Conservation (phyloP, 108 stramenopile species). For the Hondaea fermentalgiana region DNA sequence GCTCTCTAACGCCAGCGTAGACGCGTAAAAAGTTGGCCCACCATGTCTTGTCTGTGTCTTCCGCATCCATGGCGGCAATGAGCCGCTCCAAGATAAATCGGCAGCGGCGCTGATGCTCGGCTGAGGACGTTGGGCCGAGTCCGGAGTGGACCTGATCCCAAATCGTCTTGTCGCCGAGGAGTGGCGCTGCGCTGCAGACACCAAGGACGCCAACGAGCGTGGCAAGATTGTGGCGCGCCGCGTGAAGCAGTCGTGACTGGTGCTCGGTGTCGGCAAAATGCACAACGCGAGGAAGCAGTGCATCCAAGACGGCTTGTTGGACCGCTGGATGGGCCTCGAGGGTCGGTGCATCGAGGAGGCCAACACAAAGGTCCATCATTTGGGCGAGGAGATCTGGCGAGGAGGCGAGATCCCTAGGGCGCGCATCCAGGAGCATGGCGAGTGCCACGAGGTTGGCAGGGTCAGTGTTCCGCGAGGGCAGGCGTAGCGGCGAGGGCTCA, state of each 20-base stretch:
- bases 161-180: background rate
- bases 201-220: background rate
- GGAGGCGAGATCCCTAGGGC: no score
- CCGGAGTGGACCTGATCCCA: background rate
- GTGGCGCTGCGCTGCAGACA: background rate
- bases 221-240: background rate
- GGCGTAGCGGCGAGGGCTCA: no score
- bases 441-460: no score
- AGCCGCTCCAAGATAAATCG: background rate
- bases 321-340: background rate
- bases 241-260: background rate
- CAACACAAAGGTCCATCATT: no score
- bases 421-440: no score
- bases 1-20: background rate
- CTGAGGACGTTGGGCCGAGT: background rate
- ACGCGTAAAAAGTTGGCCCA: background rate
- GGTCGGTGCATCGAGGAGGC: background rate
- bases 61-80: background rate
- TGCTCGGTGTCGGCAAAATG: background rate
- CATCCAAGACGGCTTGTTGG: background rate
- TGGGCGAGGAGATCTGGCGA: no score
- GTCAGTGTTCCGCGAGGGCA: no score
- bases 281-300: background rate
- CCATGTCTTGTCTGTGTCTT: background rate
- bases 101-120: background rate